Evolutionary conservation across 2,329 filamentous ascomycete species (phyloP).

Genomic region (Fusarium sororula): DNA sequence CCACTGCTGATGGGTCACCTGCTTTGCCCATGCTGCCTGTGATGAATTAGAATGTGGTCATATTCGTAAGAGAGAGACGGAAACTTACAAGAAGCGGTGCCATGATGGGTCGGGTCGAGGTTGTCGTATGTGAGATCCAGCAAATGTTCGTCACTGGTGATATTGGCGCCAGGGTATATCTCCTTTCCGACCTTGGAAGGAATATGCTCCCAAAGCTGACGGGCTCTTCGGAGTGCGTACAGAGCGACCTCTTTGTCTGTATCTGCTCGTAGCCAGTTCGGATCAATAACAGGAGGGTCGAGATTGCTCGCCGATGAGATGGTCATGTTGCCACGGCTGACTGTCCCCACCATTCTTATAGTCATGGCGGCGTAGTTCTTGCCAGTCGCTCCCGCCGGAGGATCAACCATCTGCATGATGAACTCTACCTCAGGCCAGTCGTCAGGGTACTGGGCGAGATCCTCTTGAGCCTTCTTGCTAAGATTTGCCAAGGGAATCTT

Average conservation of each 20-base stretch:
- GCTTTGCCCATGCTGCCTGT: background rate
- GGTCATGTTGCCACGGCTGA: slow-evolving; percentile 55
- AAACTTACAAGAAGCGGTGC: background rate
- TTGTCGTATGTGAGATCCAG: background rate
- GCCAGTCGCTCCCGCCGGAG: background rate
- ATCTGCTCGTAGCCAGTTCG: slow-evolving; percentile 54
- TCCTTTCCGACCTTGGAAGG: background rate
- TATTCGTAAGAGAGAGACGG: accelerated
- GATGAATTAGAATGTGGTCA: background rate
- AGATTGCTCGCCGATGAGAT: slow-evolving; percentile 46
- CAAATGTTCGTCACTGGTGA: background rate
- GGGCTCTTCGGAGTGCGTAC: background rate
- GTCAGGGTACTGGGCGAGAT: slow-evolving; percentile 37
- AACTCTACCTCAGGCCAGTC: slow-evolving; percentile 50
- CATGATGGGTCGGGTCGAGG: background rate
- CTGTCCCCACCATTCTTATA: slow-evolving; percentile 48
- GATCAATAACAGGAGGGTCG: slow-evolving; percentile 53
- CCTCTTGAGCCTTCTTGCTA: background rate
- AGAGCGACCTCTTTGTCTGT: slow-evolving; percentile 54
- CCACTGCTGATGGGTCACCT: background rate
- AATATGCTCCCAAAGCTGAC: background rate
- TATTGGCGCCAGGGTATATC: background rate
- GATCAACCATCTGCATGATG: slow-evolving; percentile 9
- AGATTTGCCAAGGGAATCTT: background rate
- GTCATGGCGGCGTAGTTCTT: slow-evolving; percentile 32